Base-by-base conservation (phyloP, 1,284 basidiomycete species). In the Tilletia caries region DNA sequence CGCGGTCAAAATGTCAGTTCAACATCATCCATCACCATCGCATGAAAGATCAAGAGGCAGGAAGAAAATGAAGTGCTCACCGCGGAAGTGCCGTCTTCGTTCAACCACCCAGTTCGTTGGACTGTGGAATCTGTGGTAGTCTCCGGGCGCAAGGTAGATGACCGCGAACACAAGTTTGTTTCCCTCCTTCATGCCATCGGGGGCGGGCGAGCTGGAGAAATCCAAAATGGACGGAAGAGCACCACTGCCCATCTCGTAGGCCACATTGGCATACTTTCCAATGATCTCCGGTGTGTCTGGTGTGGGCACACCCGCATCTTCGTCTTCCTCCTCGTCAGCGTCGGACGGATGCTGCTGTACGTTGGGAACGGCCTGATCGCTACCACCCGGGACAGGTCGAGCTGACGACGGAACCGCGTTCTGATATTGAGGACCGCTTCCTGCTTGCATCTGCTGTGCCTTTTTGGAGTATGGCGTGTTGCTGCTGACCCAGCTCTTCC, bases 51-150 rank as follows among this genome's bases (percentile, higher is more conserved):
- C 23, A 48, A n/a, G 2, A 5, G 33, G 34, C 25, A 52, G 41
- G 18, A 48, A 27, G 18, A 20, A 8, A 54, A 54, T 6, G 13
- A 25, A 15, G 13, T 27, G 25, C 87, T 33, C 58, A 87, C 94
- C 95, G 48, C 93, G 89, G 83, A 99, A 98, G 84, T 99, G 95
- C 34, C 95, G 86, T 68, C 95, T 86, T 78, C 92, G 91, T 86
- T 99, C 95, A 27, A 97, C 96, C 6, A 98, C 93, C 96, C 95
- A 98, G 3, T 91, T 90, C 1, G 92, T 90, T 0, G 96, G 95
- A 72, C 90, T 92, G 85, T 99, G 95, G 88, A 97, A 99, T 46
- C 94, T 89, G 82, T 98, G 95, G 84, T 98, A 98, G 84, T 99
- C 96, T 0, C 96, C 96, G 0, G 95, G 95, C 0, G 95, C 95